phyloP scores from a whole-genome alignment of 140 eudicot species.

The Oenanthe javanica region DNA sequence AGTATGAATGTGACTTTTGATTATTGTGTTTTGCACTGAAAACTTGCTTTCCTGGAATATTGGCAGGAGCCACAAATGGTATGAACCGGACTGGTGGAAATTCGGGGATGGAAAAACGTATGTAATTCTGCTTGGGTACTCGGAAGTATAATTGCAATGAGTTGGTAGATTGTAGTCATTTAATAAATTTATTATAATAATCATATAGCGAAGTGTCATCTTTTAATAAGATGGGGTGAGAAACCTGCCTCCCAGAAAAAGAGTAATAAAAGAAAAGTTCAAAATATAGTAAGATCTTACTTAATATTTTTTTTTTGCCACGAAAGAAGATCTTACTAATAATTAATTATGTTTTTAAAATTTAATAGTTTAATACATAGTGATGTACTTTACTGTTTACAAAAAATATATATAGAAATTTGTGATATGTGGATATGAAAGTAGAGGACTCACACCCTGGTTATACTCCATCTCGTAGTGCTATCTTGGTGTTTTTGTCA shows the following conservation, averaged over 20 bases:
- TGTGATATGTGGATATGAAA: not conserved
- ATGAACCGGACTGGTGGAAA: slow-evolving; percentile 99
- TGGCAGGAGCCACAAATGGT: slow-evolving; percentile 89
- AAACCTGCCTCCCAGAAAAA: not conserved
- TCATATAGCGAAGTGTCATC: not conserved
- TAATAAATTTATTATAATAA: not conserved
- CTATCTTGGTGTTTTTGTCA: not conserved
- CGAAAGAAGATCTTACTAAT: too few relatives aligned
- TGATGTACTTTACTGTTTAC: not conserved
- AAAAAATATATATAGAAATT: not conserved
- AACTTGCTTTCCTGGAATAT: slow-evolving; percentile 19
- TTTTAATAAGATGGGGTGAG: not conserved
- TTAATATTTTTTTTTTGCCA: too few relatives aligned
- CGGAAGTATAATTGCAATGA: not conserved
- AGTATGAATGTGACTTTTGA: not conserved
- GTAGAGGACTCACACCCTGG: not conserved
- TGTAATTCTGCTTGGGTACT: slow-evolving; percentile 18
- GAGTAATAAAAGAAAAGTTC: too few relatives aligned
- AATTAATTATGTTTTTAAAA: too few relatives aligned
- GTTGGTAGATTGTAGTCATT: not conserved
- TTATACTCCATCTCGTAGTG: not conserved
- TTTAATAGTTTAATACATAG: not conserved
- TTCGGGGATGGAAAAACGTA: slow-evolving; percentile 94
- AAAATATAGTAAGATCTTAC: not conserved
- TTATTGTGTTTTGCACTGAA: not conserved